phyloP scores from a whole-genome alignment of 768 basidiomycete species.

The Boletus bicolor region DNA sequence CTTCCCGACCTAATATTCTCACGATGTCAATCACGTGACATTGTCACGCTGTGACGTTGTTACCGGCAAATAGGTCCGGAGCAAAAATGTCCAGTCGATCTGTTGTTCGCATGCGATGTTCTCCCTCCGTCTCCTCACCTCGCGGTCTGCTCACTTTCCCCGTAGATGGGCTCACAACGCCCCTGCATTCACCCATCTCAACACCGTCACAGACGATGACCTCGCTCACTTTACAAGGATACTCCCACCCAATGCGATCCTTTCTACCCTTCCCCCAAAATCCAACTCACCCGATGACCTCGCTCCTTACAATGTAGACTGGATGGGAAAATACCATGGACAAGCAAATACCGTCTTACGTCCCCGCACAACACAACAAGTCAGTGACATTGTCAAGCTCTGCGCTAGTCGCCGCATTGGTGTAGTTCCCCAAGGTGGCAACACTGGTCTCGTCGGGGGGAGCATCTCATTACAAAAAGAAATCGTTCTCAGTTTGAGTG shows the following conservation, averaged over 20 bases:
- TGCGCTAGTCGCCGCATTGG: constrained; percentile 79
- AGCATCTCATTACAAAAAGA: constrained; percentile 88
- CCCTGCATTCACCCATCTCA: constrained; percentile 34
- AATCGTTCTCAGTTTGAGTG: constrained; percentile 77
- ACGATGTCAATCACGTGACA: not conserved
- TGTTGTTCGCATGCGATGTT: not conserved
- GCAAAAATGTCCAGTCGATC: not conserved
- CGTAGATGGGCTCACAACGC: constrained; percentile 21
- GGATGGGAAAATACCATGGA: constrained; percentile 96
- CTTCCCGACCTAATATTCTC: constrained; percentile 6
- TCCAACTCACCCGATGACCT: constrained; percentile 61
- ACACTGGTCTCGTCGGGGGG: constrained; percentile 96
- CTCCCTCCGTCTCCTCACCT: not conserved
- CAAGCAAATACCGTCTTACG: constrained; percentile 79
- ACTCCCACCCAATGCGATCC: constrained; percentile 58
- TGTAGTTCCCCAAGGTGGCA: constrained; percentile 97
- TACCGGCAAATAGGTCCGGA: not conserved
- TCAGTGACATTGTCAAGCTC: constrained; percentile 83
- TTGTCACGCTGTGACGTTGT: no score
- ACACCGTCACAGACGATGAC: constrained; percentile 54
- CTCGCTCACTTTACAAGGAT: constrained; percentile 65
- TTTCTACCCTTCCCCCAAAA: constrained; percentile 61
- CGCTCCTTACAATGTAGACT: constrained; percentile 79
- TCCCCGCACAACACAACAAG: constrained; percentile 84
- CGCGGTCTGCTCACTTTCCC: not conserved